Base-by-base conservation (phyloP, 495 filamentous ascomycete genomes). In the Penicillium canariense region DNA sequence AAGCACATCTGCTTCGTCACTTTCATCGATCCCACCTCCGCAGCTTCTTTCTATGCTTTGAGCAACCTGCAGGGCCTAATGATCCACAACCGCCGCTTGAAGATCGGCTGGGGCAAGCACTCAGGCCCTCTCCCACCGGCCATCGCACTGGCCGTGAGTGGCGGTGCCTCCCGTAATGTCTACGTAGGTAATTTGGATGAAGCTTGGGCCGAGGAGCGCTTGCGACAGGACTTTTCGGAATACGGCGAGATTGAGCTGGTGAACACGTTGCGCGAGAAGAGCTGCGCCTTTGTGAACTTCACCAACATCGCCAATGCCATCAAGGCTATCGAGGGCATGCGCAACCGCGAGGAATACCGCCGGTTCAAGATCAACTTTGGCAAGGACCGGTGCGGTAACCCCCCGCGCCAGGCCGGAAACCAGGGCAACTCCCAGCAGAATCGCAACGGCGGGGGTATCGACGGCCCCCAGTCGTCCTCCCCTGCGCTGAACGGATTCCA, bases 1-100 rank as follows among this genome's bases (percentile, higher is more conserved):
- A 98, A 98, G 81, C 94, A 98, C 72, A 98, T 97, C 62, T 98
- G 94, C 78, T 98, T 98, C 61, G 94, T 98, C 34, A 98, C 94
- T 2, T 98, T 98, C 75, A 97, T 98, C 69, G 94, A 98, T 71
- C 94, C 94, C 30, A 98, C 95, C 15, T 94, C 94, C 7, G 95
- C 94, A 12, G 94, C 94, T 45, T 96, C 92, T 3, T 98, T 98
- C 77, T 98, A 96, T 68, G 95, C 94, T 30, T 73, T 98, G 55
- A 96, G 91, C 78, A 96, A 97, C 67, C 77, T 97, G 22, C 94
- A 98, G 73, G 94, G 94, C 4, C 72, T 98, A 53, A 98, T 98
- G 94, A 98, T 98, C 62, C 94, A 98, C 77, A 98, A 98, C 68
- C 87, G 94, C 56, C 85, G 94, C 26, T 75, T 98, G 57, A 98